These are phyloP conservation scores for Sporopachydermia lactativora DNA, from an alignment of 805 yeast genomes.

Conservation along the genomic window DNA sequence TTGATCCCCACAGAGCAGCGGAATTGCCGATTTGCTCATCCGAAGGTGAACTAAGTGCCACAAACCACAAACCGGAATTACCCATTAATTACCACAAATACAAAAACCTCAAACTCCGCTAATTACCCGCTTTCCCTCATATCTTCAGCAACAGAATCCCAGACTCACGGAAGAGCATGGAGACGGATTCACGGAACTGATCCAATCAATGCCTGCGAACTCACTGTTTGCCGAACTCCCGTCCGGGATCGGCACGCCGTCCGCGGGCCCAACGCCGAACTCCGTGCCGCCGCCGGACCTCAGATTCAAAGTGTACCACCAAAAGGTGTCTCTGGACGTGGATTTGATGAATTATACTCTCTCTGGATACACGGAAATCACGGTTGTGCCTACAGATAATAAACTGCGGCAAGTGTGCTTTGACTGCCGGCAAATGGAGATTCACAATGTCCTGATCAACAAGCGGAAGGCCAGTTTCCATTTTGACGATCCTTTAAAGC, in stretches of 20 bases:
- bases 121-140: too few species aligned
- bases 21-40: too few species aligned
- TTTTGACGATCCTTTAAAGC: constrained; percentile 38
- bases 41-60: too few species aligned
- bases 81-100: too few species aligned
- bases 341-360: constrained; percentile 50
- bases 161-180: too few species aligned
- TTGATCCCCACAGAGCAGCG: too few species aligned
- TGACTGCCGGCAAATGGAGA: constrained; percentile 67
- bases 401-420: constrained; percentile 44
- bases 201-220: too few species aligned
- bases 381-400: constrained; percentile 57
- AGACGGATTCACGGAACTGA: too few species aligned
- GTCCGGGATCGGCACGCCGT: background rate
- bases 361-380: constrained; percentile 69
- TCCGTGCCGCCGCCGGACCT: constrained; percentile 17
- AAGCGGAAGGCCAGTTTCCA: constrained; percentile 39
- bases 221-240: background rate
- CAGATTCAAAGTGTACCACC: constrained; percentile 67
- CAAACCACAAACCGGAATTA: too few species aligned
- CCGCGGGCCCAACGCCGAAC: background rate
- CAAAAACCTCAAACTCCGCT: too few species aligned
- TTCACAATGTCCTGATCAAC: constrained; percentile 53
- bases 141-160: too few species aligned
- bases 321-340: constrained; percentile 65